Percentiles rank a stretch among this genome's conserved stretches.
Conservation (phyloP, 768 basidiomycete genomes). For the Exidia glandulosa region DNA sequence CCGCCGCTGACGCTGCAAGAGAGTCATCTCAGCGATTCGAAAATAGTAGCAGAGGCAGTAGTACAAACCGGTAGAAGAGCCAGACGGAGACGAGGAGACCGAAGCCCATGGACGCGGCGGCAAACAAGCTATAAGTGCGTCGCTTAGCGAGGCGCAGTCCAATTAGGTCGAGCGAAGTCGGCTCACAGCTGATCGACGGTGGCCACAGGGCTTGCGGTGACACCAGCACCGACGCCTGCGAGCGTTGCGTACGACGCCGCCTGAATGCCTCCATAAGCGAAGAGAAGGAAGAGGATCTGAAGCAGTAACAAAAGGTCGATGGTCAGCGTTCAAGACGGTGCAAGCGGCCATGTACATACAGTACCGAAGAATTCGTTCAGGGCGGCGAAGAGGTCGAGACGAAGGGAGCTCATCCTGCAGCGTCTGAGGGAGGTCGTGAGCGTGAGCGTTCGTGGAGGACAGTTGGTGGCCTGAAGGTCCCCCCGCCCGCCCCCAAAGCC, state of each 20-base stretch:
- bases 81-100: slow-evolving; percentile 52
- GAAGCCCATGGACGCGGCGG: slow-evolving; percentile 25
- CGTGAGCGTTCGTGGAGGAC: background rate
- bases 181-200: background rate
- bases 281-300: slow-evolving; percentile 43
- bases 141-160: background rate
- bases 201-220: background rate
- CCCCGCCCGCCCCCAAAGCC: too few relatives aligned
- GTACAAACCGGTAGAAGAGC: slow-evolving; percentile 39
- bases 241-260: slow-evolving; percentile 25
- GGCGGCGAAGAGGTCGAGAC: background rate
- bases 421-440: background rate
- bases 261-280: slow-evolving; percentile 56
- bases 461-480: too few relatives aligned
- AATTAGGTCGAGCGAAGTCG: background rate
- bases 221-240: background rate
- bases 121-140: background rate
- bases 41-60: background rate
- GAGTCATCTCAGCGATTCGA: background rate
- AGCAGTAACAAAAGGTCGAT: background rate
- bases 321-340: background rate
- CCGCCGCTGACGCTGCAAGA: slow-evolving; percentile 39
- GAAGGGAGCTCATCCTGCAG: background rate
- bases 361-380: background rate
- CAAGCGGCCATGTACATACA: background rate